Evolutionary conservation across 441 rosid genomes (phyloP).

Genomic region (Brassica balearica): DNA sequence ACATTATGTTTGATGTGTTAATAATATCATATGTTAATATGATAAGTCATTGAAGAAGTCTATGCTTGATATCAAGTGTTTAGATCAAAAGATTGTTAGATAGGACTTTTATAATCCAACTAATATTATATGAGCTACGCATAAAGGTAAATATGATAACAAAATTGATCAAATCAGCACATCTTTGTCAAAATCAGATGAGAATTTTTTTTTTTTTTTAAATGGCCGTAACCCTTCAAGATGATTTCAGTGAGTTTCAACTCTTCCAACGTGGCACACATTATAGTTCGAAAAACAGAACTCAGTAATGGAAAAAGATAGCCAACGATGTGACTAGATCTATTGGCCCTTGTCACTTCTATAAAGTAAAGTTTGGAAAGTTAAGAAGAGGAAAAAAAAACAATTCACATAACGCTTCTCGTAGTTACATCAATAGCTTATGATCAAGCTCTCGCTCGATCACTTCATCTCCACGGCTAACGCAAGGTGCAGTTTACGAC

Average conservation of each 20-base stretch:
- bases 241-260: neutral
- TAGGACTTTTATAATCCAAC: neutral
- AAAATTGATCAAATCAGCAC: neutral
- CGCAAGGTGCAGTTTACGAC: constrained; percentile 20
- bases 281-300: neutral
- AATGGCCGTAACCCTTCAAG: neutral
- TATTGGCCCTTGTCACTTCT: neutral
- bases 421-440: constrained; percentile 18
- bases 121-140: neutral
- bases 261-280: neutral
- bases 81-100: neutral
- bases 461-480: constrained; percentile 5
- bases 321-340: neutral
- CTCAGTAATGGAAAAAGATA: neutral
- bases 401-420: constrained; percentile 10
- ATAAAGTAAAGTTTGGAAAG: neutral
- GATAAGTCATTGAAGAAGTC: neutral
- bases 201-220: neutral
- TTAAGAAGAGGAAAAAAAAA: neutral
- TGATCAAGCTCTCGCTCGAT: constrained; percentile 17
- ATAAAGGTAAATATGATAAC: neutral
- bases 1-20: neutral
- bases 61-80: neutral
- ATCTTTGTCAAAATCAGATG: neutral
- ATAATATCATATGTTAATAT: neutral